These are phyloP conservation scores for Citrus mangshanensis DNA, from an alignment of 345 rosid genomes.

Conservation along the genomic window DNA sequence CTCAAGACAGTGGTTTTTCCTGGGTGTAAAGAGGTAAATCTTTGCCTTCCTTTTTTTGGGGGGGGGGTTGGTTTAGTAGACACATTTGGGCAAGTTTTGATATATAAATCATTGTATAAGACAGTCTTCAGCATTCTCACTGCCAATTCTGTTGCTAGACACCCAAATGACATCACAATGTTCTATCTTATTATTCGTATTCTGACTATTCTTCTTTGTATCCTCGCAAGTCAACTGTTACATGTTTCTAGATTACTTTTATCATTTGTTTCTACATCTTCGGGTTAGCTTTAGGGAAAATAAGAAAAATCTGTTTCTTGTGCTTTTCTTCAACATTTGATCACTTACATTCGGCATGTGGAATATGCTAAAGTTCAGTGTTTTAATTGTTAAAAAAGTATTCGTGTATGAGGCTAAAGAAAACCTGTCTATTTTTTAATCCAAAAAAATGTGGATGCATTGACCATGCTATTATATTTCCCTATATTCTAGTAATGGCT, in stretches of 20 bases:
- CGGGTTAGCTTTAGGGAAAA: neutral
- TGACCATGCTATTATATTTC: neutral
- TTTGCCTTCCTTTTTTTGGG: constrained; percentile 5
- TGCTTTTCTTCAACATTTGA: neutral
- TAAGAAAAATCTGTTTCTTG: neutral
- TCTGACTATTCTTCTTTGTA: neutral
- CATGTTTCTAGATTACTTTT: neutral
- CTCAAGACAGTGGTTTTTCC: constrained; percentile 61
- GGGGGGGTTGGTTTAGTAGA: neutral
- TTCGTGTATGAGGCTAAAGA: neutral
- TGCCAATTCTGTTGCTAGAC: neutral
- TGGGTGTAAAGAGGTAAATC: constrained; percentile 63
- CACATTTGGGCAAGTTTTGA: neutral
- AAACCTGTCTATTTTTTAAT: neutral
- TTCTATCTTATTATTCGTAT: neutral
- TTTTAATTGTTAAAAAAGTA: neutral
- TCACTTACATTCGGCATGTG: neutral
- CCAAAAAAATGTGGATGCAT: neutral
- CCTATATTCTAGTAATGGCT: neutral
- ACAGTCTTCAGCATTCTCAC: neutral
- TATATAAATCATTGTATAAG: neutral
- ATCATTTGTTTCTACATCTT: neutral
- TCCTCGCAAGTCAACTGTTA: neutral
- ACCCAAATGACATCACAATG: neutral
- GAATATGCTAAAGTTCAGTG: neutral